Conservation (phyloP, 164 flowering plant genomes). For the Umbellularia californica region DNA sequence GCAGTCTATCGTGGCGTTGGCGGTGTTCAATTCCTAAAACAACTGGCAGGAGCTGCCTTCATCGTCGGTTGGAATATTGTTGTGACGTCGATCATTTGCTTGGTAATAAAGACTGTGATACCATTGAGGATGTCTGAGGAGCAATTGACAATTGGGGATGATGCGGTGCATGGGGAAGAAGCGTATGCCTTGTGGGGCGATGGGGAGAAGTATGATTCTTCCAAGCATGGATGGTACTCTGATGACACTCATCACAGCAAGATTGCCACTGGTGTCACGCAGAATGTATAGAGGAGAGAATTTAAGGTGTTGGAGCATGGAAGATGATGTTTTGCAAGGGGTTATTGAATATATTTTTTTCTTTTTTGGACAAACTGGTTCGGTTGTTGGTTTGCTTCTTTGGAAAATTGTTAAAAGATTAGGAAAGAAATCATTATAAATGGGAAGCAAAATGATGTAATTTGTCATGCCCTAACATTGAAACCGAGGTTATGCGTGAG, state of each 20-base stretch:
- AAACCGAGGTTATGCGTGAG: too few species aligned
- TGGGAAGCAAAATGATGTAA: too few species aligned
- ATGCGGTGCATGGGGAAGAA: slow-evolving; percentile 47
- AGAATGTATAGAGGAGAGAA: slow-evolving; percentile 13
- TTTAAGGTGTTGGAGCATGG: neutral
- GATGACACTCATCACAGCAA: slow-evolving; percentile 24
- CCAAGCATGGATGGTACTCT: slow-evolving; percentile 27
- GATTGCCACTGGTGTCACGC: slow-evolving; percentile 19
- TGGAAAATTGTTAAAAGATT: too few species aligned
- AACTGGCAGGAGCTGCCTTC: slow-evolving; percentile 28
- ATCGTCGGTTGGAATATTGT: slow-evolving; percentile 36
- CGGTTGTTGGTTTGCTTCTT: too few species aligned
- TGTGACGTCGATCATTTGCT: slow-evolving; percentile 27
- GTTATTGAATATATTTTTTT: too few species aligned
- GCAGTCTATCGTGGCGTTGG: slow-evolving; percentile 31
- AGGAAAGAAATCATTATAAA: too few species aligned
- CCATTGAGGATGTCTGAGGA: slow-evolving; percentile 42
- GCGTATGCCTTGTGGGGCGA: slow-evolving; percentile 43
- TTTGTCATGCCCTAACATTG: too few species aligned
- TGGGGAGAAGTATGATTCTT: slow-evolving; percentile 32
- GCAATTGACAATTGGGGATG: slow-evolving; percentile 35
- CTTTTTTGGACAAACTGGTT: too few species aligned
- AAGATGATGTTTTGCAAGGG: too few species aligned
- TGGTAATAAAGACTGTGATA: slow-evolving; percentile 19
- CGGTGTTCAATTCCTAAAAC: slow-evolving; percentile 32